Evolutionary conservation across 23 red algal genomes (phyloP), one percentile per base, ranked within the genome.

Genomic region (Cyanidiococcus yangmingshanensis): DNA sequence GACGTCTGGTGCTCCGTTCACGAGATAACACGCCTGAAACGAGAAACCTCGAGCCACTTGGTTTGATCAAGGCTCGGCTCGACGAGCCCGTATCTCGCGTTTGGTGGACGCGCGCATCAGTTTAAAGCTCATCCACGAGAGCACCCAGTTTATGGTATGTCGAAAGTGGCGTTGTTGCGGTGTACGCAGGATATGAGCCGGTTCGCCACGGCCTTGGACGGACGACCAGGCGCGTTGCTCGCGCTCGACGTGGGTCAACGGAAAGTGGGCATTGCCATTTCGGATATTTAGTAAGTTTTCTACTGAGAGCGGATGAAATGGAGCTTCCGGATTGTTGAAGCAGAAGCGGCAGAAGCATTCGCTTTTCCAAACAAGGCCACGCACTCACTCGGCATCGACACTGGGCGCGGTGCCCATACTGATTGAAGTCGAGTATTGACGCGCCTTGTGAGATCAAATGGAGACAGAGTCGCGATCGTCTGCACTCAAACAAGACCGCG

Each of bases 361-460:
- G n/a, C n/a, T n/a, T n/a, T n/a, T n/a, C n/a, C n/a, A 29, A 25
- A 71, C 63, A 71, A 71, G 63, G 63, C 63, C n/a, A 71, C 15
- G 63, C 63, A 71, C 63, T 71, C 63, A 25, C 63, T 35, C n/a
- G 63, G 27, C n/a, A 35, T 7, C 63, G 63, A 7, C n/a, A n/a
- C n/a, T n/a, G n/a, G n/a, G n/a, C n/a, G n/a, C n/a, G n/a, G n/a
- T n/a, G n/a, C n/a, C n/a, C n/a, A n/a, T n/a, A n/a, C 16, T 57
- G 50, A n/a, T 57, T 29, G 63, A 7, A 7, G 21, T 71, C 32
- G 63, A 30, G 32, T 25, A 35, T 32, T 71, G 12, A 27, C 3
- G 32, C 7, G 63, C 63, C 63, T 71, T 71, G 63, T 71, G 63
- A 71, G 63, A 71, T 12, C 63, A 29, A 71, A 54, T 54, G 45